Conservation (phyloP, 1,284 basidiomycete species). For the Ceratobasidium sp. region DNA sequence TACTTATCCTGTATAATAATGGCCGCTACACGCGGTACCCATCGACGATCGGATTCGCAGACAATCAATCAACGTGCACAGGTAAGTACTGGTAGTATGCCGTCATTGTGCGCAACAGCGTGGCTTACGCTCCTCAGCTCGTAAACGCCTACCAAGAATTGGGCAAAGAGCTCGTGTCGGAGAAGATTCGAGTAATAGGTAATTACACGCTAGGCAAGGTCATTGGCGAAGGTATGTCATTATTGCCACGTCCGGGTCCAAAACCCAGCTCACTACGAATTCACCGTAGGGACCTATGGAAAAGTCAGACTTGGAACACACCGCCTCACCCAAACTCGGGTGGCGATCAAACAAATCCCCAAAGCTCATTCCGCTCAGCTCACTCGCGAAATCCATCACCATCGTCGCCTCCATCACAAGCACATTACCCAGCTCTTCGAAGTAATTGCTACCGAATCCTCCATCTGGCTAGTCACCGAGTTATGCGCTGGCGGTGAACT, state of each 20-base stretch:
- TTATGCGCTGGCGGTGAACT: conserved; percentile 96
- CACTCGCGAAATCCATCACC: conserved; percentile 98
- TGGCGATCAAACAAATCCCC: conserved; percentile 98
- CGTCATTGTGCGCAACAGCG: not conserved
- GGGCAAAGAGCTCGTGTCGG: conserved; percentile 90
- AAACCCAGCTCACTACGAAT: conserved; percentile 28
- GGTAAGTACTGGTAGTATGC: conserved; percentile 30
- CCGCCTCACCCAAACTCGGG: conserved; percentile 85
- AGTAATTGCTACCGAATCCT: conserved; percentile 94
- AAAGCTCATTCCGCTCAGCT: conserved; percentile 89
- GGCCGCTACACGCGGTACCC: conserved; percentile 44
- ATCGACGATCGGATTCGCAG: conserved; percentile 45
- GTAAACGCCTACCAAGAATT: conserved; percentile 96
- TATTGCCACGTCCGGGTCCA: conserved; percentile 42
- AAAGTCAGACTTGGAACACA: conserved; percentile 94
- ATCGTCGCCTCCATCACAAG: conserved; percentile 94
- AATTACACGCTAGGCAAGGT: conserved; percentile 95
- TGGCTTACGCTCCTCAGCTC: conserved; percentile 63
- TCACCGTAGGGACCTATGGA: conserved; percentile 82
- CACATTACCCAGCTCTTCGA: conserved; percentile 96
- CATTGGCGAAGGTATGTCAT: conserved; percentile 89
- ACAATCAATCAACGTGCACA: conserved; percentile 48
- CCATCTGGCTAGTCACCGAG: conserved; percentile 97
- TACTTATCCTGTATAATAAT: conserved; percentile 38
- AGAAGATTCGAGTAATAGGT: conserved; percentile 89